Percentiles rank a stretch among this genome's conserved stretches.
These are phyloP conservation scores for Xylaria sp. DNA, from an alignment of 2,329 filamentous ascomycete species.

Conservation along the genomic window DNA sequence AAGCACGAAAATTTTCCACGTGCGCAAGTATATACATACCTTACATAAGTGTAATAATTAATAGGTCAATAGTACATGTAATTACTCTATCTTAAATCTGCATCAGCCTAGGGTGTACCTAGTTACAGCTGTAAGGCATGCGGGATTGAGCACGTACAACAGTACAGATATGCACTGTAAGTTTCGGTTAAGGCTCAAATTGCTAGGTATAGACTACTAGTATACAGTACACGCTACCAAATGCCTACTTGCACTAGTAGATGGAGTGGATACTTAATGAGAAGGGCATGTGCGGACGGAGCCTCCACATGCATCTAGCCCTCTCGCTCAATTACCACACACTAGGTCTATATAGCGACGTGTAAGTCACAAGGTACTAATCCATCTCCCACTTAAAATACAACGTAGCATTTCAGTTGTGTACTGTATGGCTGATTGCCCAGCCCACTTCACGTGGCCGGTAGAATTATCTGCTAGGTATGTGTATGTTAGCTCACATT, in stretches of 20 bases:
- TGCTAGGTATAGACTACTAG: no score
- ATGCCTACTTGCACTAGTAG: no score
- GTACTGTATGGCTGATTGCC: not conserved
- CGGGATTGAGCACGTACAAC: not conserved
- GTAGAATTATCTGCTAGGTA: not conserved
- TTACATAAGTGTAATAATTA: not conserved
- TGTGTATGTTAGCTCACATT: not conserved
- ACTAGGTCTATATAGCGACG: not conserved
- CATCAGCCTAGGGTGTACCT: not conserved
- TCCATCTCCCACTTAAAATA: not conserved
- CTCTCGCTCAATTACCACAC: no score
- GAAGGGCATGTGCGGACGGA: constrained; percentile 14
- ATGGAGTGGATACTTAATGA: constrained; percentile 2
- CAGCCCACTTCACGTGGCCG: not conserved
- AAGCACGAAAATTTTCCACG: not conserved
- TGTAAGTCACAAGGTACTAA: not conserved
- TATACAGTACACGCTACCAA: no score
- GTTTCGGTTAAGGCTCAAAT: constrained; percentile 17
- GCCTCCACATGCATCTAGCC: not conserved
- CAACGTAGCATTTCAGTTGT: not conserved
- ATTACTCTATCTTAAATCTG: no score
- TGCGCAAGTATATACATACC: no score
- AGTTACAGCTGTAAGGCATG: not conserved
- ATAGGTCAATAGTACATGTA: no score
- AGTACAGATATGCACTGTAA: not conserved